Conservation (phyloP, 164 flowering plant species). For the Nymphaea thermarum region DNA sequence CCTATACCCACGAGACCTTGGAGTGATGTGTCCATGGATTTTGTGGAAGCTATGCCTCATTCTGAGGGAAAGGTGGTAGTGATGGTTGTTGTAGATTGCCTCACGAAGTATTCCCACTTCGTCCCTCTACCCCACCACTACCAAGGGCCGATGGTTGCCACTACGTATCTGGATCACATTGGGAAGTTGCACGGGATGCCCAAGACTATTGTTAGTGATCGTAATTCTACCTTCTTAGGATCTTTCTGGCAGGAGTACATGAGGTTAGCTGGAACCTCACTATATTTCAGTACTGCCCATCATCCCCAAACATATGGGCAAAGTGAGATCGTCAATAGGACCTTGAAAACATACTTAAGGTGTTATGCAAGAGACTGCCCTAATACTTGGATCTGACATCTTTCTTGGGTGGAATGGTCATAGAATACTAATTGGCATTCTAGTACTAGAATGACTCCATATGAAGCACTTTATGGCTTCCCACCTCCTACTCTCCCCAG, state of each 20-base stretch:
- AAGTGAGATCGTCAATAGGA: neutral
- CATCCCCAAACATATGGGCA: neutral
- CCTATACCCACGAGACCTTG: neutral
- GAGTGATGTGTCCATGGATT: neutral
- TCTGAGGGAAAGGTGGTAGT: neutral
- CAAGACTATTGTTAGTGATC: neutral
- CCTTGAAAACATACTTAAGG: neutral
- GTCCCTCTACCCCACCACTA: neutral
- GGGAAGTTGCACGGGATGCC: neutral
- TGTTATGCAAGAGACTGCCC: neutral
- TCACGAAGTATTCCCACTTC: neutral
- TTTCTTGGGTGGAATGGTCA: neutral
- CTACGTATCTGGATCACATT: neutral
- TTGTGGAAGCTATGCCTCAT: neutral
- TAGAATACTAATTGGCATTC: neutral
- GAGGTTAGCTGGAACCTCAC: neutral
- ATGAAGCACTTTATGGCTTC: neutral
- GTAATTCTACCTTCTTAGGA: neutral
- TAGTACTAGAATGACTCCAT: neutral
- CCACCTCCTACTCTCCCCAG: neutral
- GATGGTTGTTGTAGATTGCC: neutral
- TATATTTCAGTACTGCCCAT: neutral
- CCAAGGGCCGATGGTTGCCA: neutral
- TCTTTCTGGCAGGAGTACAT: neutral
- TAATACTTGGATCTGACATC: neutral